Conservation (phyloP, 2,329 filamentous ascomycete species). For the Pseudophaeomoniella oleicola region DNA sequence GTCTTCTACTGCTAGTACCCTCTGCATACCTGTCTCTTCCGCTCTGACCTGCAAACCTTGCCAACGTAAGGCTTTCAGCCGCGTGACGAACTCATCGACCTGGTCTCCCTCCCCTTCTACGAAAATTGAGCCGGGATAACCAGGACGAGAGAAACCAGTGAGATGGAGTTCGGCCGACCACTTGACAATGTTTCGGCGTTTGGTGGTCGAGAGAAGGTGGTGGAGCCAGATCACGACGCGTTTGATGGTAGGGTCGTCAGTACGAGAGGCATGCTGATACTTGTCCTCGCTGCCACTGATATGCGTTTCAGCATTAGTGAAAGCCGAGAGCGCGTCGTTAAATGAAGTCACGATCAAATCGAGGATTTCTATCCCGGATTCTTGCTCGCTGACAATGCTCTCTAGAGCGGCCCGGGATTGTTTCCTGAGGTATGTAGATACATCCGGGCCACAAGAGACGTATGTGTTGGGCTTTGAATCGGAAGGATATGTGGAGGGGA, state of each 20-base stretch:
- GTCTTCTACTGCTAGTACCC: not conserved
- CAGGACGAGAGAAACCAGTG: not conserved
- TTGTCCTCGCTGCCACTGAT: not conserved
- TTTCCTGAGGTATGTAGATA: not conserved
- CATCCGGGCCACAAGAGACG: not conserved
- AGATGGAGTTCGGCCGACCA: not conserved
- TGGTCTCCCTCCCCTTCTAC: not conserved
- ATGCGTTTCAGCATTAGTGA: not conserved
- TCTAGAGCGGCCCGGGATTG: not conserved
- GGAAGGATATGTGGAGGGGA: not conserved
- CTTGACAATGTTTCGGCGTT: not conserved
- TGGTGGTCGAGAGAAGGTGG: not conserved
- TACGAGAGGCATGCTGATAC: not conserved
- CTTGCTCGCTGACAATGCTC: not conserved
- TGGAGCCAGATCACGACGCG: not conserved
- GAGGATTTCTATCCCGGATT: not conserved
- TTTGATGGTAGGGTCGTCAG: not conserved
- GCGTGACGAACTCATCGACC: not conserved
- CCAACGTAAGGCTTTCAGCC: not conserved
- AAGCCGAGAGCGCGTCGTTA: not conserved
- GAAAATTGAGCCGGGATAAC: not conserved
- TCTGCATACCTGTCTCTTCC: not conserved
- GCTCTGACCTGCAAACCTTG: not conserved
- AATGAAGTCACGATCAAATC: not conserved
- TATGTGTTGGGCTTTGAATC: not conserved